These are phyloP conservation scores for Russula vinacea DNA, from an alignment of 768 basidiomycete species.

Conservation along the genomic window DNA sequence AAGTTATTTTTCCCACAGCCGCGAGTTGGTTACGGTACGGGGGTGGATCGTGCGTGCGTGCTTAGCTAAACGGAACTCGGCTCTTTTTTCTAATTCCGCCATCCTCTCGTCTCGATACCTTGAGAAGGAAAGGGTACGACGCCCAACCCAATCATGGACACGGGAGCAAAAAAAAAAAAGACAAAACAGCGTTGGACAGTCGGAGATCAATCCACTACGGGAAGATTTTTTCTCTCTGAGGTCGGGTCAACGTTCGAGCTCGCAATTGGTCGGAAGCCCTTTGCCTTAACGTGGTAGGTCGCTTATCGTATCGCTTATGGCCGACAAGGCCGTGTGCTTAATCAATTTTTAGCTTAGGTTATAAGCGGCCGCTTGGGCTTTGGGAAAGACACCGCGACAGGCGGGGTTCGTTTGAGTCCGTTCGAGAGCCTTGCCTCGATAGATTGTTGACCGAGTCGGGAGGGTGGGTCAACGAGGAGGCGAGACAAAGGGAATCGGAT, in stretches of 20 bases:
- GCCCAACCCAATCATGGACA: background rate
- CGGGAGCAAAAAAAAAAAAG: conserved; percentile 18
- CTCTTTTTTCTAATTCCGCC: background rate
- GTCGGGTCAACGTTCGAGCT: background rate
- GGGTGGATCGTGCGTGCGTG: background rate
- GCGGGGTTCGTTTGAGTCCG: background rate
- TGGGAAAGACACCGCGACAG: conserved; percentile 17
- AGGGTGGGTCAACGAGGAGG: too few relatives aligned
- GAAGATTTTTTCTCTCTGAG: background rate
- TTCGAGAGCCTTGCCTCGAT: conserved; percentile 11
- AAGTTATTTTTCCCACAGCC: background rate
- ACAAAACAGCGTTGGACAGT: background rate
- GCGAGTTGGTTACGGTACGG: background rate
- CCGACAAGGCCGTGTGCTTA: conserved; percentile 14
- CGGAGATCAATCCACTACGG: conserved; percentile 2
- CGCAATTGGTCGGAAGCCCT: background rate
- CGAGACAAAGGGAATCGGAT: background rate
- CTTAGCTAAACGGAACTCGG: background rate
- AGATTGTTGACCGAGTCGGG: too few relatives aligned
- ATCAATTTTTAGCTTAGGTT: conserved; percentile 25
- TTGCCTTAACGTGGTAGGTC: conserved; percentile 2
- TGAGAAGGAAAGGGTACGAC: background rate
- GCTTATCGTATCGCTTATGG: conserved; percentile 18
- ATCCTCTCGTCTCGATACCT: background rate
- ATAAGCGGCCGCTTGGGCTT: conserved; percentile 17